Evolutionary conservation across 1,284 basidiomycete species (phyloP), one percentile per base, ranked within the genome.

Genomic region (Trametes versicolor): DNA sequence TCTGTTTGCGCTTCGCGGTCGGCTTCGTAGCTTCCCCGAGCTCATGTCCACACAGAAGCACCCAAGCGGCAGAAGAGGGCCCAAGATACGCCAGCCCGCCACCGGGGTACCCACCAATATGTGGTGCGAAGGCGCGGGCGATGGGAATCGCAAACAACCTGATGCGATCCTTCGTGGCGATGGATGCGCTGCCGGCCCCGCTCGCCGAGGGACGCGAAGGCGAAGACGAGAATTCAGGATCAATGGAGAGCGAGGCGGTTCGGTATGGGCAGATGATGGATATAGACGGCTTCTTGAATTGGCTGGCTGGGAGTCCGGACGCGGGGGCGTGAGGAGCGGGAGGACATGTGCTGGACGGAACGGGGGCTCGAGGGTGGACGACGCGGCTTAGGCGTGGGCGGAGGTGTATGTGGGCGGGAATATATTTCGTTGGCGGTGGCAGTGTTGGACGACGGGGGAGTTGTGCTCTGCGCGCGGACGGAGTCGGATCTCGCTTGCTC

Each of bases 91-190:
- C 67, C 60, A 62, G 75, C 5, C 77, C 83, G 6, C 86, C 86
- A 2, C 91, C 91, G 1, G 36, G 72, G 6, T 89, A 91, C 72
- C 77, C 82, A 32, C 75, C 81, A 15, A 79, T 93, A 49, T 74
- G 79, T 62, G 90, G 91, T 13, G 65, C 72, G 9, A 73, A 69
- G 19, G 85, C 87, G 12, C 72, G 67, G 48, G 75, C 74, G 58
- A 63, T 70, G 23, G 83, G 84, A 6, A 71, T 86, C 45, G 72
- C 64, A 36, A 82, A 87, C 69, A 93, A 92, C 71, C 76, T 93
- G 45, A 88, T 90, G 87, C 74, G 77, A 23, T 74, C 78, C 48
- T 92, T 88, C 70, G 88, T 92, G 49, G 76, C 78, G 19, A 89
- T 91, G 88, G 53, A 21, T 50, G n/a, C 54, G 25, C n/a, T 15